A percentile compares a stretch with the other conserved stretches of the same genome.
Conservation (phyloP, 306 rosid genomes). For the Casuarina cunninghamiana region DNA sequence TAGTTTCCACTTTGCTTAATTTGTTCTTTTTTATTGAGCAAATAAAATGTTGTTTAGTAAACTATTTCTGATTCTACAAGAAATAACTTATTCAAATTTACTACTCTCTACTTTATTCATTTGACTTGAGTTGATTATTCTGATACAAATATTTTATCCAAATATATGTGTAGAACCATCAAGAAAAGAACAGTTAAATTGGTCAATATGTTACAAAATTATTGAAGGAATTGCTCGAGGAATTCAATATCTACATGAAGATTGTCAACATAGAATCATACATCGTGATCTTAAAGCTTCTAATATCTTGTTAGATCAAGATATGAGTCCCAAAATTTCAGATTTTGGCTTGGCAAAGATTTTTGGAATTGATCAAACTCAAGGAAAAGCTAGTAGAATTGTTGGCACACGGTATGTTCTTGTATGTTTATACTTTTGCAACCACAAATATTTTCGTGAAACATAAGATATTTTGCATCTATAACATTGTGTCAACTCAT, state of each 20-base stretch:
- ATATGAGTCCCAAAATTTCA: conserved; percentile 32
- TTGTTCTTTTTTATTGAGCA: too few species aligned
- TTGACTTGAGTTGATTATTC: too few species aligned
- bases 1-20: too few species aligned
- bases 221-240: conserved; percentile 38
- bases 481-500: too few species aligned
- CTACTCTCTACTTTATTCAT: too few species aligned
- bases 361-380: conserved; percentile 22
- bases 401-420: conserved; percentile 36
- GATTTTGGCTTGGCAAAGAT: conserved; percentile 36
- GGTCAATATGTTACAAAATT: conserved; percentile 41
- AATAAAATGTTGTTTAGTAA: too few species aligned
- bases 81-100: too few species aligned
- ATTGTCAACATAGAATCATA: conserved; percentile 37
- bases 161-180: conserved; percentile 21
- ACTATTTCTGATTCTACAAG: too few species aligned
- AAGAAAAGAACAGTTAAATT: conserved; percentile 32
- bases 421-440: too few species aligned
- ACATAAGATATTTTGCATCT: too few species aligned
- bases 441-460: too few species aligned
- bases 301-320: conserved; percentile 22
- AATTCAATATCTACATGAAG: conserved; percentile 39
- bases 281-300: conserved; percentile 44
- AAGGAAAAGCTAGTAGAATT: conserved; percentile 19
- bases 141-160: too few species aligned